Conservation (phyloP, 176 grass and related monocot species). For the Bothriochloa decipiens region DNA sequence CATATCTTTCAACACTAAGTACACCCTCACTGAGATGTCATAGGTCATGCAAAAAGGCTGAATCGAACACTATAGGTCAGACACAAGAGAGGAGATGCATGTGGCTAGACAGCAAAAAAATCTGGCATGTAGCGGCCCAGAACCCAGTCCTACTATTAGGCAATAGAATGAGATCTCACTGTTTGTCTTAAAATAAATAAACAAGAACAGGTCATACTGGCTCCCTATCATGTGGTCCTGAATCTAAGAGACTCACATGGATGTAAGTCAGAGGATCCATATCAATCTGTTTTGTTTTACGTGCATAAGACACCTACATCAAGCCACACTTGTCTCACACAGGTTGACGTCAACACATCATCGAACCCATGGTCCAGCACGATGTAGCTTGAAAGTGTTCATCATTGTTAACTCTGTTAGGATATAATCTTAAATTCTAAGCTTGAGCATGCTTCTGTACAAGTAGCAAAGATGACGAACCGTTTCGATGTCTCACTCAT, state of each 20-base stretch:
- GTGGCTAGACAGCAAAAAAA: conserved; percentile 1
- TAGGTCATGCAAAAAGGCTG: conserved; percentile 18
- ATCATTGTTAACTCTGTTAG: conserved; percentile 10
- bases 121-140: background rate
- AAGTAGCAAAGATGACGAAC: background rate
- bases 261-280: conserved; percentile 35
- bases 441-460: conserved; percentile 39
- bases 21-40: background rate
- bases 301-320: conserved; percentile 27
- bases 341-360: background rate
- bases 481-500: conserved; percentile 13
- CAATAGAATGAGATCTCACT: conserved; percentile 19
- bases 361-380: conserved; percentile 1
- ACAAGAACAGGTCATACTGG: conserved; percentile 27
- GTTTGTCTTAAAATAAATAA: conserved; percentile 40
- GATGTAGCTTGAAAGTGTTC: conserved; percentile 6
- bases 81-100: conserved; percentile 41
- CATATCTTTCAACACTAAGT: background rate
- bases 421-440: conserved; percentile 35
- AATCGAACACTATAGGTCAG: background rate
- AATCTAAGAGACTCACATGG: conserved; percentile 46
- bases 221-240: conserved; percentile 38
- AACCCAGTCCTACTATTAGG: conserved; percentile 13
- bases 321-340: conserved; percentile 29
- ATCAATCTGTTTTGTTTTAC: conserved; percentile 40